Evolutionary conservation across 2,329 filamentous ascomycete genomes (phyloP), one percentile per base, ranked within the genome.

Genomic region (Microdochium trichocladiopsis): DNA sequence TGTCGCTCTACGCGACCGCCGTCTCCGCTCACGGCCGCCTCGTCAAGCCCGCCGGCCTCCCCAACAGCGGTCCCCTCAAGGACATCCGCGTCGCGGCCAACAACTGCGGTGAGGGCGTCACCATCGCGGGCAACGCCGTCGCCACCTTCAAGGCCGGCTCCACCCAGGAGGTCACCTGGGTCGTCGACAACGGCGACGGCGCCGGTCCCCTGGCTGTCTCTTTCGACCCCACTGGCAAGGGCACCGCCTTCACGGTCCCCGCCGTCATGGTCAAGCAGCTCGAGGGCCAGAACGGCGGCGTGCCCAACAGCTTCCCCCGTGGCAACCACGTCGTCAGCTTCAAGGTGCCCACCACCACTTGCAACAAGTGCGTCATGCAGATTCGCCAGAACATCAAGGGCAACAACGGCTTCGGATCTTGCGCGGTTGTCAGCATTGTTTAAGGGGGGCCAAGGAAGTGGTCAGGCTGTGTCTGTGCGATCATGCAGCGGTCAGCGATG

Each of bases 341-440:
- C 47, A 50, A 52, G 51, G 51, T 52, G 10, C 51, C 51, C 12
- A 25, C 51, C 24, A 50, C 47, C 10, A 52, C 23, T 11, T 52
- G 51, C 51, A 52, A 52, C 51, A 52, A 52, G 48, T 52, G 51
- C 31, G 51, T 52, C 25, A 49, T 49, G 47, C 51, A 52, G 28
- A 47, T 52, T n/a, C 47, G 51, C 9, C 51, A 52, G 47, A 48
- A 45, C 25, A 3, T 52, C n/a, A 49, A 31, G 12, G 51, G 51
- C 47, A 45, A 43, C 47, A 33, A 52, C 25, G 51, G 51, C 21
- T 52, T 52, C 36, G 51, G 51, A 3, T 52, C 51, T 2, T 52
- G 51, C 51, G 51, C 51, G 2, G 51, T 52, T 10, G 51, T 52
- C 31, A 52, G 47, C 51, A 52, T 52, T 48, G 33, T 33, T 37